Evolutionary conservation across 2,329 filamentous ascomycete genomes (phyloP).

Genomic region (Beauveria brongniartii): DNA sequence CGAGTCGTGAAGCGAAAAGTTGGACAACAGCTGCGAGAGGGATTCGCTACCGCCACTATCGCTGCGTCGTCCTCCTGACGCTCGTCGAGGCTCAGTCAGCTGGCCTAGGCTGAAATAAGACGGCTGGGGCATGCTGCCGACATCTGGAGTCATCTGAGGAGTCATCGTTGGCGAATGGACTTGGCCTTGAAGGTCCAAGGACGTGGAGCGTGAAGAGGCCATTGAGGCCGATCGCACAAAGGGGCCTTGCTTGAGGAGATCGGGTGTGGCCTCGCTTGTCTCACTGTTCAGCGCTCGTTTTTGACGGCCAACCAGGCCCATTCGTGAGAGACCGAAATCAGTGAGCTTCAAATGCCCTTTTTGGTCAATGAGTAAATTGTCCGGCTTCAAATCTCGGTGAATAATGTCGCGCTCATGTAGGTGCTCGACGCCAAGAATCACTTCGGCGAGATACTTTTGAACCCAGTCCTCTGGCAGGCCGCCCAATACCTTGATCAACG

Average conservation of each 20-base stretch:
- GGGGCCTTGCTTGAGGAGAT: slow-evolving; percentile 84
- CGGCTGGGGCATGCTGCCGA: slow-evolving; percentile 62
- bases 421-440: slow-evolving; percentile 94
- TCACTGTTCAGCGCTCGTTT: slow-evolving; percentile 80
- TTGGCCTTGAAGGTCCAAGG: slow-evolving; percentile 75
- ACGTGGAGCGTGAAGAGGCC: slow-evolving; percentile 84
- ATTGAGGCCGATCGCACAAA: slow-evolving; percentile 82
- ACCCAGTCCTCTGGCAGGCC: slow-evolving; percentile 95
- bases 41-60: slow-evolving; percentile 89
- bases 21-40: slow-evolving; percentile 72
- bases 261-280: slow-evolving; percentile 75
- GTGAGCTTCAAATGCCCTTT: slow-evolving; percentile 95
- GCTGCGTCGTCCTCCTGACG: slow-evolving; percentile 71
- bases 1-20: slow-evolving; percentile 64
- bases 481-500: slow-evolving; percentile 87
- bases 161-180: slow-evolving; percentile 72
- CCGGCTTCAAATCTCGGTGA: slow-evolving; percentile 92
- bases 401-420: slow-evolving; percentile 91
- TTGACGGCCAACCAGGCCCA: slow-evolving; percentile 94
- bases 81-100: slow-evolving; percentile 53
- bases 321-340: slow-evolving; percentile 92
- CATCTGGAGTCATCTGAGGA: slow-evolving; percentile 73
- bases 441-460: slow-evolving; percentile 93
- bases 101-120: slow-evolving; percentile 82
- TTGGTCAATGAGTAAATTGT: slow-evolving; percentile 94